These are phyloP conservation scores for Daldinia eschscholtzii DNA, from an alignment of 2,329 filamentous ascomycete species.

Conservation along the genomic window DNA sequence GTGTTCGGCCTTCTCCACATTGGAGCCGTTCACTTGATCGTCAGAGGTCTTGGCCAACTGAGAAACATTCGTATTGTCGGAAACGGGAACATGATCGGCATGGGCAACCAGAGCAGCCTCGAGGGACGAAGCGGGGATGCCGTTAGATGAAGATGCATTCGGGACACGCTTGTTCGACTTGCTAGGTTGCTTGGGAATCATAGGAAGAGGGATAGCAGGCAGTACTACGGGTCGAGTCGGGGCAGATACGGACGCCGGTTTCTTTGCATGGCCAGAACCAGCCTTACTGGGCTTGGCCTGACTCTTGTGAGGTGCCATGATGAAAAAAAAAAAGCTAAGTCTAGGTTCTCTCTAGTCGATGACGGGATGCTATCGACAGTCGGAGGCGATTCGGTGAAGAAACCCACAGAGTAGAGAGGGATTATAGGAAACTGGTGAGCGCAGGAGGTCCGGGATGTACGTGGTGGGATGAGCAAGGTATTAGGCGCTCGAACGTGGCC, in stretches of 20 bases:
- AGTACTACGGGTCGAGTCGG: slow-evolving; percentile 47
- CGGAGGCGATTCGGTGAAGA: slow-evolving; percentile 16
- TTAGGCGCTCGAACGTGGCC: slow-evolving; percentile 42
- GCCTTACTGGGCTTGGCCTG: slow-evolving; percentile 47
- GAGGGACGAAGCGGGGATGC: slow-evolving; percentile 48
- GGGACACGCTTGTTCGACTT: slow-evolving; percentile 38
- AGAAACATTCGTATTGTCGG: slow-evolving; percentile 28
- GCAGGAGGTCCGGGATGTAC: slow-evolving; percentile 45
- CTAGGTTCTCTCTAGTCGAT: slow-evolving; percentile 19
- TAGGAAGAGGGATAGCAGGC: slow-evolving; percentile 52
- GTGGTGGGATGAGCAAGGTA: slow-evolving; percentile 36
- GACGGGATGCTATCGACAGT: slow-evolving; percentile 14
- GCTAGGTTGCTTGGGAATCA: slow-evolving; percentile 47
- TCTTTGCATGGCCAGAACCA: slow-evolving; percentile 47
- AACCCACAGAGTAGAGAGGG: slow-evolving; percentile 4
- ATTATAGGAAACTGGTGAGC: slow-evolving; percentile 32
- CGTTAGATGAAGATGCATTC: slow-evolving; percentile 42
- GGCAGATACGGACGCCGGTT: slow-evolving; percentile 37
- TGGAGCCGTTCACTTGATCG: slow-evolving; percentile 44
- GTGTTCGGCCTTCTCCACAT: slow-evolving; percentile 48
- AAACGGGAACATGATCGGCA: slow-evolving; percentile 41
- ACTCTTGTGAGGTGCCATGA: slow-evolving; percentile 50
- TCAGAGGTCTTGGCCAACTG: slow-evolving; percentile 43
- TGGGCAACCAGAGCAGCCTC: slow-evolving; percentile 51
- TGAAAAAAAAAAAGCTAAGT: slow-evolving; percentile 22